phyloP scores from a whole-genome alignment of 1,284 basidiomycete genomes.

The Bondarzewia mesenterica region DNA sequence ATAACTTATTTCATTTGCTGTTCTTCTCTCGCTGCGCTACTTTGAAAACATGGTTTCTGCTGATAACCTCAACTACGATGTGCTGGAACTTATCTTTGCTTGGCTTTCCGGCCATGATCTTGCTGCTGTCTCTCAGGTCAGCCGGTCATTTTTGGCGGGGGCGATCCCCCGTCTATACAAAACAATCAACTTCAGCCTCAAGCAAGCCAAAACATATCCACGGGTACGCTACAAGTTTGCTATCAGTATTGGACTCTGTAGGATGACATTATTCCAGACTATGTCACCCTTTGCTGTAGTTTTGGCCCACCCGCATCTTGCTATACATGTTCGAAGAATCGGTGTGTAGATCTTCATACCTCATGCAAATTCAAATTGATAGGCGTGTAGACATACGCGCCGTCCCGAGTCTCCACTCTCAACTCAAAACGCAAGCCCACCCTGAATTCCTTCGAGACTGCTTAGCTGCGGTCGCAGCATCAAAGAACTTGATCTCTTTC shows the following conservation, averaged over 20 bases:
- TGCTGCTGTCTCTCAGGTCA: constrained; percentile 50
- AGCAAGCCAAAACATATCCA: constrained; percentile 49
- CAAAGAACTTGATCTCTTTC: constrained; percentile 47
- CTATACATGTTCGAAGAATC: constrained; percentile 50
- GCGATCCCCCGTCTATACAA: constrained; percentile 55
- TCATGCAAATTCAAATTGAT: neutral
- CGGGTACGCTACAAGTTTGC: constrained; percentile 22
- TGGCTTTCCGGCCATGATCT: constrained; percentile 48
- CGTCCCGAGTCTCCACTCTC: constrained; percentile 26
- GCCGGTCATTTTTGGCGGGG: constrained; percentile 50
- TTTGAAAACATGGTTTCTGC: constrained; percentile 48
- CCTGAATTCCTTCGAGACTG: constrained; percentile 47
- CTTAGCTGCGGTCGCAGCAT: constrained; percentile 34
- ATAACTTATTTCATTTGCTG: too few relatives aligned
- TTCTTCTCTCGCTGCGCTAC: too few relatives aligned
- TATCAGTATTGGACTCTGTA: too few relatives aligned
- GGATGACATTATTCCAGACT: constrained; percentile 20
- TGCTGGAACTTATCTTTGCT: constrained; percentile 54
- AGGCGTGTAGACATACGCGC: constrained; percentile 38
- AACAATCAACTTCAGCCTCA: constrained; percentile 40
- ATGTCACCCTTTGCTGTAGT: constrained; percentile 55
- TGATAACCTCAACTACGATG: constrained; percentile 62
- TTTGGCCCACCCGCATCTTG: constrained; percentile 39
- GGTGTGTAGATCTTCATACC: constrained; percentile 28
- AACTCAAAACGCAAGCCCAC: constrained; percentile 20